Base-by-base conservation (phyloP, 805 yeast genomes). In the Kazachstania taianensis region DNA sequence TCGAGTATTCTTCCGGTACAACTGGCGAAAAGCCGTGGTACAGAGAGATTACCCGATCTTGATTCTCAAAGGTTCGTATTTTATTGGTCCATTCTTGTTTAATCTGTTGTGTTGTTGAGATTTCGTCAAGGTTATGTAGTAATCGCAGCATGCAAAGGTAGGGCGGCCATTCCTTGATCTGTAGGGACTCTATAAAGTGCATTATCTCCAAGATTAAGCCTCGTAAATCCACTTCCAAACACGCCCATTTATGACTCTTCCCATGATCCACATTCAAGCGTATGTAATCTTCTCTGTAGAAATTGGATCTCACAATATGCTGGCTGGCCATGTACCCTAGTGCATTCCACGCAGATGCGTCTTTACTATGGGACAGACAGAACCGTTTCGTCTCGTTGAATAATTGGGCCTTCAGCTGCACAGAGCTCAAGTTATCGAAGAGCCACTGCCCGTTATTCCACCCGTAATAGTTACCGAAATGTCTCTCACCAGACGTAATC, bases 371-470 rank as follows among this genome's bases (percentile, higher is more conserved):
- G 5, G 22, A 18, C 20, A 49, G 47, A 29, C 62, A 57, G 38
- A 55, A 62, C 6, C 28, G 8, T 20, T 47, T 41, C 1, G 55
- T 37, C n/a, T 33, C 36, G 7, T 31, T 15, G 10, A 43, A 32
- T n/a, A 52, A 27, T 2, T 12, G n/a, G 3, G n/a, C 14, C 32
- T 41, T 50, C 5, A 39, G 36, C 5, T 33, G 25, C 2, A 10
- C 9, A 3, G 35, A 20, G 7, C 49, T 37, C 1, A 49, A 33
- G 7, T 46, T 36, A 38, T 58, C 61, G 20, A 44, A 50, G 10
- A 48, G 37, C 57, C 63, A 62, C 20, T 56, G 46, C 7, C 53
- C 32, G n/a, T 62, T 52, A 36, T 57, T 54, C 67, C 69, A 65
- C 5, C 66, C 55, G 36, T 65, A 65, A 35, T 62, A 65, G 37